Evolutionary conservation across 2,329 filamentous ascomycete species (phyloP).

Genomic region (Thelonectria blattea): DNA sequence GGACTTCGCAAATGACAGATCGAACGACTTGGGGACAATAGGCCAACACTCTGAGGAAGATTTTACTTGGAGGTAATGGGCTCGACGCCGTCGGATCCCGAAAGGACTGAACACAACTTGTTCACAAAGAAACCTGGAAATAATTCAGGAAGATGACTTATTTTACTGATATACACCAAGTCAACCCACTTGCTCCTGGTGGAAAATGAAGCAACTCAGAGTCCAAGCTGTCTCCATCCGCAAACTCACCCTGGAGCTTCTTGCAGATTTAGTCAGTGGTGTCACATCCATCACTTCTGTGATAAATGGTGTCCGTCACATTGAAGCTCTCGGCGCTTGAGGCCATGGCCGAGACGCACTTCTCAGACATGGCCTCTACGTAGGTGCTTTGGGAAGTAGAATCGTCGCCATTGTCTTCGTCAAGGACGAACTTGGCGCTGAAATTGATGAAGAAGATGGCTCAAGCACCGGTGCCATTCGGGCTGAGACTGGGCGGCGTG

Average conservation of each 20-base stretch:
- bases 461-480: constrained; percentile 4
- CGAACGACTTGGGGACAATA: constrained; percentile 13
- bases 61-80: constrained; percentile 18
- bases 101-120: constrained; percentile 2
- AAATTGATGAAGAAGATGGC: constrained; percentile 18
- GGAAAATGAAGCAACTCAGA: constrained; percentile 10
- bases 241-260: constrained; percentile 7
- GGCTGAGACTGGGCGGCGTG: neutral
- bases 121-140: neutral
- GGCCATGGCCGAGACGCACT: constrained; percentile 16
- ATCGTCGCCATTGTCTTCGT: neutral
- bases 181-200: constrained; percentile 4
- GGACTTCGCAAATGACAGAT: constrained; percentile 13
- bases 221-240: constrained; percentile 8
- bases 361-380: constrained; percentile 18
- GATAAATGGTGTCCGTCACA: neutral
- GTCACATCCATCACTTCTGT: too few relatives aligned
- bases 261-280: constrained; percentile 13
- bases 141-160: neutral
- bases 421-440: constrained; percentile 3
- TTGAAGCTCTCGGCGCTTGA: constrained; percentile 2
- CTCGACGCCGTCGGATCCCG: neutral
- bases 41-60: constrained; percentile 23
- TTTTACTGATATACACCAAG: constrained; percentile 5
- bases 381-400: constrained; percentile 7